These are phyloP conservation scores for Lachancea nothofagi DNA, from an alignment of 805 yeast genomes.

Conservation along the genomic window DNA sequence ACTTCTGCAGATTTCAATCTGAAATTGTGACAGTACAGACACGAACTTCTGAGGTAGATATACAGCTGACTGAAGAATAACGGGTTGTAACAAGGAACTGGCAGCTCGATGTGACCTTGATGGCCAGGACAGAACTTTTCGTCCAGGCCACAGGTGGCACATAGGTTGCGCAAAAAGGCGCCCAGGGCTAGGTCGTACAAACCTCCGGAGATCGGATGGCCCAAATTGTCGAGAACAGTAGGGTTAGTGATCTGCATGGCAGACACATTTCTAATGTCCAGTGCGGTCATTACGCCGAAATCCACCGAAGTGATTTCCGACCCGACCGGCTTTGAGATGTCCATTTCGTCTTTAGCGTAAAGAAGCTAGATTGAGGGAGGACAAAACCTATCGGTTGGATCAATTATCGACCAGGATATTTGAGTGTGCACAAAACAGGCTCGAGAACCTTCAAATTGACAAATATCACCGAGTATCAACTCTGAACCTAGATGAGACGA, in stretches of 20 bases:
- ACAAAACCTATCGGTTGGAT: neutral
- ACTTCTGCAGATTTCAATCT: conserved; percentile 62
- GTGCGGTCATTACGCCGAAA: conserved; percentile 76
- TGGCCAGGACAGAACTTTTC: conserved; percentile 97
- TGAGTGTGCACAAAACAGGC: neutral
- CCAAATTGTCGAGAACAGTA: conserved; percentile 89
- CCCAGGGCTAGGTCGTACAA: conserved; percentile 93
- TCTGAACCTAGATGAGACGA: too few species aligned
- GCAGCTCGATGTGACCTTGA: conserved; percentile 95
- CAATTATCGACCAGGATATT: too few species aligned
- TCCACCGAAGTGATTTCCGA: conserved; percentile 90
- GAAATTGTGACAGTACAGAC: conserved; percentile 88
- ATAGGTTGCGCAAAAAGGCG: conserved; percentile 80
- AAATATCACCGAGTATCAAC: too few species aligned
- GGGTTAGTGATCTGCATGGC: conserved; percentile 96
- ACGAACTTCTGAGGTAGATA: conserved; percentile 72
- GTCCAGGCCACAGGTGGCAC: conserved; percentile 94
- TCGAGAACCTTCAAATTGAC: too few species aligned
- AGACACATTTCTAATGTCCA: conserved; percentile 78
- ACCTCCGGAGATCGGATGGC: conserved; percentile 94
- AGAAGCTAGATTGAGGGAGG: neutral
- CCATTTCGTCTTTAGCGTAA: conserved; percentile 48
- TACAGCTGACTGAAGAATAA: conserved; percentile 88
- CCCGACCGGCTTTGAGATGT: conserved; percentile 94
- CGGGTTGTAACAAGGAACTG: conserved; percentile 93